Evolutionary conservation across 75 land plant genomes (phyloP).

Genomic region (Azolla pinnata): DNA sequence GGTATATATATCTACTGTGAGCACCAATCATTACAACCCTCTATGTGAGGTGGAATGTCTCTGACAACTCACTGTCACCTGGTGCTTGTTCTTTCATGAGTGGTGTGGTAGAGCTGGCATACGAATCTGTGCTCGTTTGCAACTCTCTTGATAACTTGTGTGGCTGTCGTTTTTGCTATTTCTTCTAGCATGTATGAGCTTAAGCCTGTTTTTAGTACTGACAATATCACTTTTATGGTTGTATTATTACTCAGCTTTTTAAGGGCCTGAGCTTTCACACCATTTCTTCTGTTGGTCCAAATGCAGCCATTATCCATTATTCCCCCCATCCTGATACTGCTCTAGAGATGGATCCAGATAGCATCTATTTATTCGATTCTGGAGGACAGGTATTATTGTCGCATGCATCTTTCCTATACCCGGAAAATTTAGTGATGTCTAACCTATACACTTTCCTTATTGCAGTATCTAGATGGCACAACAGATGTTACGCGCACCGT

Average conservation of each 20-base stretch:
- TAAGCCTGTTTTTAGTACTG: too few relatives aligned
- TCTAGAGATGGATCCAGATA: constrained; percentile 76
- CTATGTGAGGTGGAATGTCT: too few relatives aligned
- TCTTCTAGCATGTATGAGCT: too few relatives aligned
- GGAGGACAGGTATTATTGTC: constrained; percentile 78
- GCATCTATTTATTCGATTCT: constrained; percentile 88
- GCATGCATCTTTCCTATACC: not conserved
- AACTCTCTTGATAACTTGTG: too few relatives aligned
- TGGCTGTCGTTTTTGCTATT: too few relatives aligned
- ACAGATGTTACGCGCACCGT: constrained; percentile 95
- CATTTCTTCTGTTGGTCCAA: constrained; percentile 95
- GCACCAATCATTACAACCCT: too few relatives aligned
- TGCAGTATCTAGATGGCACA: constrained; percentile 95
- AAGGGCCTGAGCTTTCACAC: constrained; percentile 96
- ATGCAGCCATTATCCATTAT: constrained; percentile 97
- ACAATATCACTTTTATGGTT: not conserved
- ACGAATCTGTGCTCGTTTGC: too few relatives aligned
- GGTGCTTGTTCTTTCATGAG: too few relatives aligned
- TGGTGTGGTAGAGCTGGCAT: too few relatives aligned
- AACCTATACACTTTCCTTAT: not conserved
- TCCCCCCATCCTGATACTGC: constrained; percentile 53
- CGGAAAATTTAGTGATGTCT: not conserved
- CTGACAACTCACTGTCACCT: too few relatives aligned
- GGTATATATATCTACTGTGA: too few relatives aligned
- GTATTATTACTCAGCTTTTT: constrained; percentile 51